Base-by-base conservation (phyloP, 2,329 filamentous ascomycete genomes). In the Penicillium vulpinum region DNA sequence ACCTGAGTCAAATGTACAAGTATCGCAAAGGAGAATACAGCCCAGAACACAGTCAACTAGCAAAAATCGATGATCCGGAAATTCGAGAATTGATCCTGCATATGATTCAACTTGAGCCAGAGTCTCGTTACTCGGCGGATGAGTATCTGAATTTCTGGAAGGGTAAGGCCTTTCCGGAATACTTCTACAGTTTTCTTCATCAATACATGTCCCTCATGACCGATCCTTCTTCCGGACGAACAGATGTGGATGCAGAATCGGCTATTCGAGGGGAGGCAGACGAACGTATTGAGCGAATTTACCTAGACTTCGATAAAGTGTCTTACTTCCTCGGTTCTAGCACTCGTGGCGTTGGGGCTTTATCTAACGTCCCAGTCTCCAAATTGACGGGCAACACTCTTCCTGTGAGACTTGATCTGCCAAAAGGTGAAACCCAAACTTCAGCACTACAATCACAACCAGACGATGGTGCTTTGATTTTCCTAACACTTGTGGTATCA, bases 191-290 rank as follows among this genome's bases (percentile, higher is more conserved):
- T 70, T 97, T 99, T 70, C 81, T 99, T 31, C 94, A 99, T 71
- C 92, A 97, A 68, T 96, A 99, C 71, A 97, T 99, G 91, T 90
- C 91, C 64, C 84, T 96, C 53, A 90, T 99, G 60, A 97, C 94
- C 4, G 92, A 97, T 71, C 89, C 92, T 0, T 90, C 89, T 0
- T 90, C 91, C 1, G 91, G 91, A 0, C 88, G 89, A 62, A 87
- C 84, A 51, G 84, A 87, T 11, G 83, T 91, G 40, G 88, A 88
- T 10, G 85, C 88, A 1, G 82, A 85, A 11, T 77, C 82, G 3
- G 86, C 84, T 62, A 95, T 92, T 67, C 80, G 92, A 51, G 89
- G 89, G 58, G 92, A 97, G 73, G 87, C 92, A 1, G 94, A 99
- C 73, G 92, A 97, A 63, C 86, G 94, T 40, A 97, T 99, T 68